Percentiles rank a stretch among this genome's conserved stretches.
These are phyloP conservation scores for Leishmania gerbilli DNA, from an alignment of 208 protist species.

Conservation along the genomic window DNA sequence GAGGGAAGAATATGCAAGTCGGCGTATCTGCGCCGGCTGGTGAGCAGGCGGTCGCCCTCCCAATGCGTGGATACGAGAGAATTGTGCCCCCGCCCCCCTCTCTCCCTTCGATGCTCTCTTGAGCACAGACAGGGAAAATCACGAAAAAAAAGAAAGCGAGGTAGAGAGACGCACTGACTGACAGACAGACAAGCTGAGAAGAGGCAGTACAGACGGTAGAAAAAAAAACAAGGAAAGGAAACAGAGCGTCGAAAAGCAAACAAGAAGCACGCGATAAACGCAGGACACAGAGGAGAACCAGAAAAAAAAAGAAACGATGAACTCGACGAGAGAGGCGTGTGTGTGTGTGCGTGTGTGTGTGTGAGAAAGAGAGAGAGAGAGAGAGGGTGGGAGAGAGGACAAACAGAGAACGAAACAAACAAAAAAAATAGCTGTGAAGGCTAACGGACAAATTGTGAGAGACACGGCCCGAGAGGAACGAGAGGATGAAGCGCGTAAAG, in stretches of 20 bases:
- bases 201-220: neutral
- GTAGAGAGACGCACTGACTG: neutral
- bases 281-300: neutral
- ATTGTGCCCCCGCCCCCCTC: neutral
- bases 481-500: neutral
- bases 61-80: neutral
- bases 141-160: neutral
- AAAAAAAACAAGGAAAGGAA: neutral
- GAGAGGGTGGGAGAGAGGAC: neutral
- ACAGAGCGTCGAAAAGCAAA: neutral
- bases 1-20: neutral
- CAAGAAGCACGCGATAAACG: neutral
- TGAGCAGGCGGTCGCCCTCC: neutral
- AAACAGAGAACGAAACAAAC: neutral
- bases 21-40: neutral
- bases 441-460: neutral
- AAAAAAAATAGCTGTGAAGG: neutral
- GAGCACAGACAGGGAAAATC: neutral
- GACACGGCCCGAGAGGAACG: neutral
- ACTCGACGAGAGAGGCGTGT: neutral
- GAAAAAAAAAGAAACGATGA: neutral
- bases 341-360: no score
- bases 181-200: neutral
- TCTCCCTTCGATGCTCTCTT: neutral
- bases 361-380: neutral